Conservation (phyloP, 345 rosid genomes). For the Iberis pinnata region DNA sequence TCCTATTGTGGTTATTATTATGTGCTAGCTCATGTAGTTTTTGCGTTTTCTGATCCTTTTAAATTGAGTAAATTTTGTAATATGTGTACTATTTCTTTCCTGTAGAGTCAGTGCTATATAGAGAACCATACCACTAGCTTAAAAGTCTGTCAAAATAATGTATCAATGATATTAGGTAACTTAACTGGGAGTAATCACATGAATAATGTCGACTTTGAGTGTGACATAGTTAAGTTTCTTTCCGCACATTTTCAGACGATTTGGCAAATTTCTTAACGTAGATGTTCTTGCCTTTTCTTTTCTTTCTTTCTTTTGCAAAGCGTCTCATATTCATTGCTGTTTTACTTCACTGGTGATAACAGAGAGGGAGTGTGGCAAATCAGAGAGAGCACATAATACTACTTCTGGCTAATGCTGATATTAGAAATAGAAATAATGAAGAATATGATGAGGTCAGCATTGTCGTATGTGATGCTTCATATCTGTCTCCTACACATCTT, state of each 20-base stretch:
- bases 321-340: not conserved
- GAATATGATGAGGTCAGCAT: constrained; percentile 41
- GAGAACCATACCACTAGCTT: too few species aligned
- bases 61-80: too few species aligned
- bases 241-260: not conserved
- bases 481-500: constrained; percentile 7
- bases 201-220: not conserved
- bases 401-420: constrained; percentile 82
- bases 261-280: not conserved
- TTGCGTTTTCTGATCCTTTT: too few species aligned
- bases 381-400: constrained; percentile 94
- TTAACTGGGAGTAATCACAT: too few species aligned
- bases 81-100: too few species aligned
- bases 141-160: too few species aligned
- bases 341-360: constrained; percentile 26
- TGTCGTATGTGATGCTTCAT: not conserved
- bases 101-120: too few species aligned
- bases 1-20: constrained; percentile 2
- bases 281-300: not conserved
- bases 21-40: too few species aligned
- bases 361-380: constrained; percentile 98
- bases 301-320: too few species aligned
- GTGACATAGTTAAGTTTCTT: not conserved
- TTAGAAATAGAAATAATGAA: constrained; percentile 39
- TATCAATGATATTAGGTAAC: too few species aligned